Percentiles rank a stretch among this genome's conserved stretches.
Evolutionary conservation across 176 grass and related monocot genomes (phyloP).

Genomic region (Thalia dealbata): DNA sequence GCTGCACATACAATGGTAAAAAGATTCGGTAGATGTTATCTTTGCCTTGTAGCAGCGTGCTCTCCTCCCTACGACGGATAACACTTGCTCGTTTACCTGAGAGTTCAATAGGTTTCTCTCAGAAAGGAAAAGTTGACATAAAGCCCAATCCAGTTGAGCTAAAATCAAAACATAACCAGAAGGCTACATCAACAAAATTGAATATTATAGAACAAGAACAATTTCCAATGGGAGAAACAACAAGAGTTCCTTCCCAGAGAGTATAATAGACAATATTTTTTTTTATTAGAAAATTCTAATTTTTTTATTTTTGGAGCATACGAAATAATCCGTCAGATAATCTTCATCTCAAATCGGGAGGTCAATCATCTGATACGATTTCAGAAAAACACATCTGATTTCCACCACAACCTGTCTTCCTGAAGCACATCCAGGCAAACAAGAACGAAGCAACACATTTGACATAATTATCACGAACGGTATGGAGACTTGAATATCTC

Average conservation of each 20-base stretch:
- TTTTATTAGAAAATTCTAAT: too few species aligned
- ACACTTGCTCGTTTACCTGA: neutral
- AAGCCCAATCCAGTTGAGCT: neutral
- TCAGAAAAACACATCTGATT: neutral
- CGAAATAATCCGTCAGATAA: neutral
- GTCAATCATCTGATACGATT: neutral
- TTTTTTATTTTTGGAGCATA: too few species aligned
- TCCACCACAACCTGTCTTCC: neutral
- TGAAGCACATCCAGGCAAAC: neutral
- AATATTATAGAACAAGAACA: neutral
- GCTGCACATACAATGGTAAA: neutral
- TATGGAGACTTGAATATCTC: neutral
- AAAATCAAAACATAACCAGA: neutral
- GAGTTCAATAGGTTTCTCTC: neutral
- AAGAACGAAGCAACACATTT: neutral
- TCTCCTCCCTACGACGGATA: neutral
- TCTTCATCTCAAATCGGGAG: neutral
- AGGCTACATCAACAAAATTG: neutral
- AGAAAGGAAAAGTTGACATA: neutral
- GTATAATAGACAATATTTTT: too few species aligned
- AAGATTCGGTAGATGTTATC: neutral
- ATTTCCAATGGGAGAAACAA: neutral
- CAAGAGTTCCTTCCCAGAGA: neutral
- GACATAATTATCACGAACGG: neutral
- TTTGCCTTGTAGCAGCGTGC: neutral